phyloP scores from a whole-genome alignment of 2,329 filamentous ascomycete species.

The Aspergillus ruber region DNA sequence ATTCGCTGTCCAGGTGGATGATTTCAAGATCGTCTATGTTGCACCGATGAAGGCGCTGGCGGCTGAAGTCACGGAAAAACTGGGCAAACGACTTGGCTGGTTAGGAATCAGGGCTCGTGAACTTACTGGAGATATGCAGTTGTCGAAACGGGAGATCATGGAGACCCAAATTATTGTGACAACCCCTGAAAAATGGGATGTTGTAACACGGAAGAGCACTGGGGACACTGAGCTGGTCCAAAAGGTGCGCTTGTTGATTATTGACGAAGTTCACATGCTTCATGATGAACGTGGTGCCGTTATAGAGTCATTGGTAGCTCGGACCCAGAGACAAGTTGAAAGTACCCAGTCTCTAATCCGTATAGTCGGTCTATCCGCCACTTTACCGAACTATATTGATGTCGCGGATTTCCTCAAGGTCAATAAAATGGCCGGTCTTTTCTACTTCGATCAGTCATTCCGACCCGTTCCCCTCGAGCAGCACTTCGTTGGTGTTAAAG shows the following conservation, averaged over 20 bases:
- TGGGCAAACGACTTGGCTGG: conserved; percentile 88
- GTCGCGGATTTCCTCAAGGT: conserved; percentile 96
- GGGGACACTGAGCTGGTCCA: conserved; percentile 97
- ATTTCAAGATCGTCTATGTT: conserved; percentile 98
- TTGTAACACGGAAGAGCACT: conserved; percentile 92
- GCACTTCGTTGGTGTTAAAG: conserved; percentile 90
- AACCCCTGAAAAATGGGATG: conserved; percentile 98
- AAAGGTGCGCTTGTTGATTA: conserved; percentile 91
- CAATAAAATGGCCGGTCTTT: conserved; percentile 84
- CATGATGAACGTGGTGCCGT: conserved; percentile 96
- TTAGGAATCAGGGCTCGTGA: conserved; percentile 87
- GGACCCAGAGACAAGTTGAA: conserved; percentile 93
- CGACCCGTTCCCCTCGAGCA: conserved; percentile 93
- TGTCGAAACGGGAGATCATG: conserved; percentile 92
- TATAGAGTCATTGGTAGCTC: conserved; percentile 87
- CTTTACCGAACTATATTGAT: conserved; percentile 91
- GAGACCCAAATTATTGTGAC: conserved; percentile 98
- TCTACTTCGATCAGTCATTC: conserved; percentile 96
- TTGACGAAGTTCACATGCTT: conserved; percentile 99
- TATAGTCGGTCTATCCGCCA: conserved; percentile 91
- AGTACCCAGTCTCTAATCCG: conserved; percentile 96
- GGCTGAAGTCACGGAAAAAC: conserved; percentile 90
- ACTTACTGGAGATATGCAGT: conserved; percentile 96
- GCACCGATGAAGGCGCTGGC: conserved; percentile 98
- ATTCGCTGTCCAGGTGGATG: conserved; percentile 74